phyloP scores from a whole-genome alignment of 225 moss, liverwort and hornwort genomes.

The Neckera pumila region DNA sequence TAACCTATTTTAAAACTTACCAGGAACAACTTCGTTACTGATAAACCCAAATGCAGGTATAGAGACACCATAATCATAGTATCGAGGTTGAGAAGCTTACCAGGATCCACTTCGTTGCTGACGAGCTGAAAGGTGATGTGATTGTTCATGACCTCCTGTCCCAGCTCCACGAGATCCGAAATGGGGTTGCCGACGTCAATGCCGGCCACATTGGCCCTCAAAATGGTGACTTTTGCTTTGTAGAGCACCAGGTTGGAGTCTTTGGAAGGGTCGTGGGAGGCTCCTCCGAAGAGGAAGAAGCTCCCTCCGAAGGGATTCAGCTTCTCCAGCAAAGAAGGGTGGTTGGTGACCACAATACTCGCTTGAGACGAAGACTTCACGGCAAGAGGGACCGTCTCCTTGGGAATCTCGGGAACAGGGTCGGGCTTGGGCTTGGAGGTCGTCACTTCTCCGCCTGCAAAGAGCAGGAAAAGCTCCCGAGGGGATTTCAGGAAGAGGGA shows the following conservation, averaged over 20 bases:
- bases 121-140: conserved; percentile 30
- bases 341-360: conserved; percentile 13
- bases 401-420: conserved; percentile 15
- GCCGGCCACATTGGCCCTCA: conserved; percentile 10
- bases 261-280: neutral
- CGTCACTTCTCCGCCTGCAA: conserved; percentile 24
- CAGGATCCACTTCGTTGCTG: conserved; percentile 26
- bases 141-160: conserved; percentile 21
- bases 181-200: conserved; percentile 20
- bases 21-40: neutral
- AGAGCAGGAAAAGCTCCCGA: conserved; percentile 23
- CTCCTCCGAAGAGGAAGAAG: neutral
- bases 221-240: conserved; percentile 1
- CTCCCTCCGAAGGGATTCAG: neutral
- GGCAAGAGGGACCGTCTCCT: conserved; percentile 13
- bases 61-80: neutral
- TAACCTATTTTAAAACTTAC: neutral
- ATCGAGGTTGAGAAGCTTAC: neutral
- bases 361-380: neutral
- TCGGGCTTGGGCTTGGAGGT: conserved; percentile 31
- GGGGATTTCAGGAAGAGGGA: conserved; percentile 12
- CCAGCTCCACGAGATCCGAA: conserved; percentile 30
- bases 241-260: conserved; percentile 5
- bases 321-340: neutral
- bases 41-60: neutral